Conservation (phyloP, 2,329 filamentous ascomycete species). For the Incumbomyces lentus region DNA sequence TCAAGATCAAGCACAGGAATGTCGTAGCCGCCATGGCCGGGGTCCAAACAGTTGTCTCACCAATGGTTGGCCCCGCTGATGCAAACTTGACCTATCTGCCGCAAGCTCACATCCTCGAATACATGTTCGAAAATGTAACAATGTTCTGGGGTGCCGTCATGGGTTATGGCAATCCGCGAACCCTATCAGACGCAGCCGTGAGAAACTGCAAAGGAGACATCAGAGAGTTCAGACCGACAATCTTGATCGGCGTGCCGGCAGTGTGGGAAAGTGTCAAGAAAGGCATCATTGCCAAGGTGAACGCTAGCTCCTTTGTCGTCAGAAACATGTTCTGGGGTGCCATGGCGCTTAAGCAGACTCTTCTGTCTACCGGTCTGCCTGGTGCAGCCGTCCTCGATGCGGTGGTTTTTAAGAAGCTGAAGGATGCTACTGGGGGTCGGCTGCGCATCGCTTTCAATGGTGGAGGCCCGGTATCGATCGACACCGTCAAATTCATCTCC, state of each 20-base stretch:
- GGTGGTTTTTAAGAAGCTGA: conserved; percentile 85
- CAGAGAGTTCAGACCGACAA: conserved; percentile 76
- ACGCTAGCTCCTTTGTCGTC: conserved; percentile 57
- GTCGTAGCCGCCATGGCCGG: conserved; percentile 77
- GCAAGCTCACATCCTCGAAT: conserved; percentile 91
- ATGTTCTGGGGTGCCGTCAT: conserved; percentile 83
- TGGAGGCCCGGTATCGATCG: conserved; percentile 77
- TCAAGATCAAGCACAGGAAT: conserved; percentile 65
- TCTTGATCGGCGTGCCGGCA: conserved; percentile 88
- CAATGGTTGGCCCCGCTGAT: conserved; percentile 67
- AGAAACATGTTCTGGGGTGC: conserved; percentile 69
- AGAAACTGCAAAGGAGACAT: conserved; percentile 90
- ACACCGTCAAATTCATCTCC: conserved; percentile 83
- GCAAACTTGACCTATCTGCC: conserved; percentile 82
- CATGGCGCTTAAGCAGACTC: conserved; percentile 50
- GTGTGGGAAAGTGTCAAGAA: conserved; percentile 98
- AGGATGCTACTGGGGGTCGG: conserved; percentile 76
- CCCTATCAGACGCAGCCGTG: conserved; percentile 74
- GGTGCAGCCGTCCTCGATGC: conserved; percentile 63
- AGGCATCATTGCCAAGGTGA: conserved; percentile 73
- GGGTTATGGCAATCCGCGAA: conserved; percentile 86
- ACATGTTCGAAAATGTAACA: conserved; percentile 85
- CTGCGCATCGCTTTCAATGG: conserved; percentile 90
- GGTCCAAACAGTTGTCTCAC: conserved; percentile 65
- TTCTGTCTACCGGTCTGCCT: conserved; percentile 44